Base-by-base conservation (phyloP, 768 basidiomycete genomes). In the Lentinula sp. region DNA sequence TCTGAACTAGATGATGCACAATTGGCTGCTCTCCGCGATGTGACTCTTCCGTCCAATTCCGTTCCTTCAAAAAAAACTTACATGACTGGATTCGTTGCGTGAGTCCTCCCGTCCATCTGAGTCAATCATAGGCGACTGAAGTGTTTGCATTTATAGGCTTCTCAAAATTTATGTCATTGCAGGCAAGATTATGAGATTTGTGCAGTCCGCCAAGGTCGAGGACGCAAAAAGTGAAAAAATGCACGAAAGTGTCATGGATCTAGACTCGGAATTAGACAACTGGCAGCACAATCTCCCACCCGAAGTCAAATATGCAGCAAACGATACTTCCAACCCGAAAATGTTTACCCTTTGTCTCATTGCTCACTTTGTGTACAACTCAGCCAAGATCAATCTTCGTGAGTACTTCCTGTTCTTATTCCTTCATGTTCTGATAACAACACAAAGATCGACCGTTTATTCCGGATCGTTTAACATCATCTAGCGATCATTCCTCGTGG, bases 331-430 rank as follows among this genome's bases (percentile, higher is more conserved):
- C 23, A 63, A 66, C 28, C 62, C 65, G 6, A 18, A 61, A 32
- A 60, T 65, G 61, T 55, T 66, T 18, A 20, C 64, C 9, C 48
- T 66, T 7, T 65, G 64, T 55, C 52, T 65, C 42, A 66, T 61
- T 42, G 60, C 65, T 18, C 65, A 65, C 42, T 66, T 66, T 57
- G 61, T 66, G 20, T 66, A 66, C 41, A 60, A 66, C 36, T 65
- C 65, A 23, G 49, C 65, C 16, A 66, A 65, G 15, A 66, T 66
- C 32, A 66, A 65, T 50, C 62, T 66, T 36, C 65, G 65, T 66
- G 37, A 36, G 62, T 63, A 7, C 33, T 48, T 35, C 28, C 15
- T 28, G 43, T 35, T 63, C 53, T 42, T 20, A 35, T 16, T 23
- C 8, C 13, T 5, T 46, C 33, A 7, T 12, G n/a, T 12, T 36